A percentile compares a stretch with the other conserved stretches of the same genome.
These are phyloP conservation scores for Kalaharituber pfeilii DNA, from an alignment of 2,329 filamentous ascomycete species.

Conservation along the genomic window DNA sequence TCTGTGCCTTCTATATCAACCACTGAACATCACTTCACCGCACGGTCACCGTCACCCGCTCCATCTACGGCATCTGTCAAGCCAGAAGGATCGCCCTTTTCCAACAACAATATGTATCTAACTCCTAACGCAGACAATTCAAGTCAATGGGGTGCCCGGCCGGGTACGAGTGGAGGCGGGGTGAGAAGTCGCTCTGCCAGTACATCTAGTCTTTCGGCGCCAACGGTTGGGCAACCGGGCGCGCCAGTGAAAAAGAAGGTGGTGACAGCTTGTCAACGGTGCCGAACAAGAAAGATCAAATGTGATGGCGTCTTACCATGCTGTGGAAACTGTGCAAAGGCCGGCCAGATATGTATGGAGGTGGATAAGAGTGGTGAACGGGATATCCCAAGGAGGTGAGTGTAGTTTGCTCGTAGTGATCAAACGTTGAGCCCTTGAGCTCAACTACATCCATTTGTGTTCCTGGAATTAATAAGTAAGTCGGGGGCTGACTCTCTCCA, in stretches of 20 bases:
- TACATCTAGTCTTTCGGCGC: conserved; percentile 23
- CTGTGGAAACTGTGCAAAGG: conserved; percentile 24
- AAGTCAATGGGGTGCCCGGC: not conserved
- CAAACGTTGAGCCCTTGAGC: too few species aligned
- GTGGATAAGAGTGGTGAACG: conserved; percentile 17
- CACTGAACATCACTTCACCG: not conserved
- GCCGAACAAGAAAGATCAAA: conserved; percentile 26
- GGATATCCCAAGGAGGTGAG: conserved; percentile 19
- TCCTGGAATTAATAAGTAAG: conserved; percentile 13
- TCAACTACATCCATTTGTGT: too few species aligned
- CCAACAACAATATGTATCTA: not conserved
- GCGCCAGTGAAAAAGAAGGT: conserved; percentile 23
- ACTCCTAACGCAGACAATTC: not conserved
- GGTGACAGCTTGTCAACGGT: conserved; percentile 25
- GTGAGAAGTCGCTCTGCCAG: conserved; percentile 18
- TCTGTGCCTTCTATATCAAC: not conserved
- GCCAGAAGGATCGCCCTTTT: not conserved
- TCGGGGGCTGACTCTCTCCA: conserved; percentile 7
- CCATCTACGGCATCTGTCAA: not conserved
- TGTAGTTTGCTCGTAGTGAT: too few species aligned
- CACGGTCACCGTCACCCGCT: not conserved
- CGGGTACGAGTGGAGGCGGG: not conserved
- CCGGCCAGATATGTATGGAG: conserved; percentile 24
- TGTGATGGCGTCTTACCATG: conserved; percentile 24
- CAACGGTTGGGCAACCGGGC: conserved; percentile 20